Evolutionary conservation across 106 monocot genomes (phyloP).

Genomic region (Dendrobium huoshanense): DNA sequence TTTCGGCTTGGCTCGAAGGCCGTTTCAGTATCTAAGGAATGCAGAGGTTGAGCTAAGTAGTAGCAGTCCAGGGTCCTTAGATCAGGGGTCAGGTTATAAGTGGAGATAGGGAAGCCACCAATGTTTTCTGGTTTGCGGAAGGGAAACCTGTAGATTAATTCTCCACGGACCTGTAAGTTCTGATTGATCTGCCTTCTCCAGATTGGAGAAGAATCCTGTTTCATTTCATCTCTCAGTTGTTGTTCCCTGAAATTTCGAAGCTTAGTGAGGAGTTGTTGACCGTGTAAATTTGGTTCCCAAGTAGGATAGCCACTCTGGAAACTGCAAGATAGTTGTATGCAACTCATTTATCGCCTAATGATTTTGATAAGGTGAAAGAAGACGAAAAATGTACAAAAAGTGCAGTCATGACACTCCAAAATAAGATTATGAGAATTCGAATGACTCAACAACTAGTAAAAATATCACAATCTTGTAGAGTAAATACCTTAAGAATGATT

Average conservation of each 20-base stretch:
- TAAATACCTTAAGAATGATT: conserved; percentile 93
- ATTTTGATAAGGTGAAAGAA: too few relatives aligned
- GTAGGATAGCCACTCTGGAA: conserved; percentile 73
- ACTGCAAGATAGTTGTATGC: conserved; percentile 23
- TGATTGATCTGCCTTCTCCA: conserved; percentile 7
- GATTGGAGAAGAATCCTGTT: conserved; percentile 12
- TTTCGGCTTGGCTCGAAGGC: background rate
- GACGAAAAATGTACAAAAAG: too few relatives aligned
- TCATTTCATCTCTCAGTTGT: conserved; percentile 18
- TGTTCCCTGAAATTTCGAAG: conserved; percentile 62
- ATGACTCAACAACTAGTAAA: background rate
- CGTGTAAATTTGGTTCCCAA: conserved; percentile 68
- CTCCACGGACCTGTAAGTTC: conserved; percentile 9
- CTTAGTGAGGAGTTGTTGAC: conserved; percentile 41
- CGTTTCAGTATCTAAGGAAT: background rate
- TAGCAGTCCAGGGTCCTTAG: conserved; percentile 61
- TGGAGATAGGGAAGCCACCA: conserved; percentile 1
- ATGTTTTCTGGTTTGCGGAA: conserved; percentile 11
- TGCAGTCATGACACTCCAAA: background rate
- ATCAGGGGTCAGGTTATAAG: conserved; percentile 25
- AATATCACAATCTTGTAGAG: background rate
- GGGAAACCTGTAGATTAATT: conserved; percentile 28
- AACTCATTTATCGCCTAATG: background rate
- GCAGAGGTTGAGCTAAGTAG: conserved; percentile 32
- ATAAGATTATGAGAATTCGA: background rate